Evolutionary conservation across 371 early-diverging fungal genomes (phyloP).

Genomic region (Syncephalastrum contaminatum): DNA sequence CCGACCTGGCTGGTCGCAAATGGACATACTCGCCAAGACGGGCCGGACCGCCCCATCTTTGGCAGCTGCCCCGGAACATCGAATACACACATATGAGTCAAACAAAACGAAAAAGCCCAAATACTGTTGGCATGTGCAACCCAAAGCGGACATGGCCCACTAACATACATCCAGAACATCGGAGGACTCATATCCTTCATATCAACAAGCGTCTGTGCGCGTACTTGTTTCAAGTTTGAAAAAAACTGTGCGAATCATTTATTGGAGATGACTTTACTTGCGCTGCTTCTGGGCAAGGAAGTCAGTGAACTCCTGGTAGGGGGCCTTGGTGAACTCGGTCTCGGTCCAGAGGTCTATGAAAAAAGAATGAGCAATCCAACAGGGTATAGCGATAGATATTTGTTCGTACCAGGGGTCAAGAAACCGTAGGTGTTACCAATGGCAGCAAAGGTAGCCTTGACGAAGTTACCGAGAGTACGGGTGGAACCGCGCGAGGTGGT

Average conservation of each 20-base stretch:
- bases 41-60: too few species aligned
- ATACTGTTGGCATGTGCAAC: too few species aligned
- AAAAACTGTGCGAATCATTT: constrained; percentile 4
- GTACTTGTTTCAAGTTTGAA: background rate
- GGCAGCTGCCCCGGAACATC: too few species aligned
- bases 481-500: constrained; percentile 94
- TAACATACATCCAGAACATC: too few species aligned
- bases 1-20: too few species aligned
- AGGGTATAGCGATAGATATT: background rate
- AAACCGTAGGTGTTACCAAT: constrained; percentile 97
- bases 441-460: constrained; percentile 99
- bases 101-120: too few species aligned
- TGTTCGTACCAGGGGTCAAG: constrained; percentile 80
- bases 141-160: too few species aligned
- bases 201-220: too few species aligned
- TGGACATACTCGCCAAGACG: too few species aligned
- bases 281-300: constrained; percentile 72
- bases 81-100: too few species aligned
- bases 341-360: constrained; percentile 87
- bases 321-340: constrained; percentile 84
- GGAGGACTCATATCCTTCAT: too few species aligned
- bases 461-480: constrained; percentile 96
- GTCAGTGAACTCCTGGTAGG: constrained; percentile 94
- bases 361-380: background rate
- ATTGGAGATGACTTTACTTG: constrained; percentile 29